Conservation (phyloP, 2,329 filamentous ascomycete species). For the Salinomyces thailandicus region DNA sequence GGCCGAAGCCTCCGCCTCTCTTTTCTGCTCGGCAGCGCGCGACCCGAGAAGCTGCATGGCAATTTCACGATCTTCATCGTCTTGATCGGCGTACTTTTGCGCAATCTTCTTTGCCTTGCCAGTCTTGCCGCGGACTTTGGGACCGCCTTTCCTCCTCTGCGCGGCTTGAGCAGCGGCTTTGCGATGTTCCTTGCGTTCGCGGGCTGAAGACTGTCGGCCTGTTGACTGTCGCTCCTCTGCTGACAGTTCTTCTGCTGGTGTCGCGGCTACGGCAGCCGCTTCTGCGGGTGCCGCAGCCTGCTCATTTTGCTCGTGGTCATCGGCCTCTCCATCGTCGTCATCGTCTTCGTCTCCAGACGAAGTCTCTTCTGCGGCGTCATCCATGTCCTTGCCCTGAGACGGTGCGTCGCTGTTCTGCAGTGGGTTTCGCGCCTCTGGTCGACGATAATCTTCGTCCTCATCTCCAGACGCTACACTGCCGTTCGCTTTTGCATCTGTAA, state of each 20-base stretch:
- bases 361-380: neutral
- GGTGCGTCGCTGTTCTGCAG: neutral
- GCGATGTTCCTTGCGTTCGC: constrained; percentile 18
- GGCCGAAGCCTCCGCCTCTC: constrained; percentile 49
- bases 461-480: neutral
- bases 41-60: constrained; percentile 84
- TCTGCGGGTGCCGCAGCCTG: constrained; percentile 7
- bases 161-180: constrained; percentile 11
- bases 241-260: neutral
- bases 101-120: constrained; percentile 80
- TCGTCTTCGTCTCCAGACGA: neutral
- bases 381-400: neutral
- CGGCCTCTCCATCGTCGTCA: constrained; percentile 22
- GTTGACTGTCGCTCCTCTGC: neutral
- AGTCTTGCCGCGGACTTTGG: constrained; percentile 57
- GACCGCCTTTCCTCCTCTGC: constrained; percentile 19
- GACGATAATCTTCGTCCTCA: neutral
- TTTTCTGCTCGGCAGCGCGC: constrained; percentile 53
- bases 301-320: constrained; percentile 29
- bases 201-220: constrained; percentile 8
- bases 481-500: constrained; percentile 20
- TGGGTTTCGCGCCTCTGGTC: neutral
- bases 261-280: neutral
- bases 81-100: constrained; percentile 83
- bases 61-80: constrained; percentile 79